These are phyloP conservation scores for Discostella stelligeroides DNA, from an alignment of 108 stramenopile species.

Conservation along the genomic window DNA sequence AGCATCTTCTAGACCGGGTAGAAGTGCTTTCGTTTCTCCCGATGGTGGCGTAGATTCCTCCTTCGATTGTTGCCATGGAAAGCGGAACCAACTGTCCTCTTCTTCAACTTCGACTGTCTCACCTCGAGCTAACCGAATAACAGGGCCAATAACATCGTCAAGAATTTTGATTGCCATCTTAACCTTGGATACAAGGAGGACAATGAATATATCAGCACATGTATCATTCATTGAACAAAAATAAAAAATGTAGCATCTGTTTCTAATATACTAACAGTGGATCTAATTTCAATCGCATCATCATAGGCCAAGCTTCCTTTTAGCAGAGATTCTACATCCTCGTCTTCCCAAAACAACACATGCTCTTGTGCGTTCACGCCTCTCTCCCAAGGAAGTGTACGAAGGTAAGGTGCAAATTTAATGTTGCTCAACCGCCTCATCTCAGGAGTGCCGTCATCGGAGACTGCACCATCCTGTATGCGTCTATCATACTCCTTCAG, in stretches of 20 bases:
- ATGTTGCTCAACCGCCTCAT: constrained; percentile 27
- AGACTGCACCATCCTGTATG: constrained; percentile 10
- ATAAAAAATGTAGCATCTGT: not conserved
- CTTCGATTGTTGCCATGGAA: constrained; percentile 44
- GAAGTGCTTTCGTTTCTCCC: not conserved
- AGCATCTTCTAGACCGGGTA: constrained; percentile 62
- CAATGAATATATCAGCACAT: not conserved
- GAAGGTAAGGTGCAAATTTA: constrained; percentile 62
- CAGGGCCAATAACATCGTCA: constrained; percentile 50
- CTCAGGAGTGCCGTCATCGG: constrained; percentile 9
- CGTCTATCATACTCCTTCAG: constrained; percentile 36
- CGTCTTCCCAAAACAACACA: constrained; percentile 68
- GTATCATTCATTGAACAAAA: constrained; percentile 1
- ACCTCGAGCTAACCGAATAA: constrained; percentile 60
- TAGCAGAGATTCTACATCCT: constrained; percentile 56
- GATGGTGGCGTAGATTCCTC: constrained; percentile 8
- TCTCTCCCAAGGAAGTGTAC: constrained; percentile 72
- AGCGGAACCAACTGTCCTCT: constrained; percentile 26
- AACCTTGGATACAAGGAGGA: constrained; percentile 44
- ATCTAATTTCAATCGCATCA: constrained; percentile 55
- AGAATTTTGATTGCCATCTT: constrained; percentile 59
- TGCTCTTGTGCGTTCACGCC: constrained; percentile 81
- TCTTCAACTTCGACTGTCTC: constrained; percentile 22
- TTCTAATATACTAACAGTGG: constrained; percentile 2
- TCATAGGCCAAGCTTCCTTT: constrained; percentile 62